These are phyloP conservation scores for Uromyces viciae-fabae DNA, from an alignment of 1,284 basidiomycete genomes.

Conservation along the genomic window DNA sequence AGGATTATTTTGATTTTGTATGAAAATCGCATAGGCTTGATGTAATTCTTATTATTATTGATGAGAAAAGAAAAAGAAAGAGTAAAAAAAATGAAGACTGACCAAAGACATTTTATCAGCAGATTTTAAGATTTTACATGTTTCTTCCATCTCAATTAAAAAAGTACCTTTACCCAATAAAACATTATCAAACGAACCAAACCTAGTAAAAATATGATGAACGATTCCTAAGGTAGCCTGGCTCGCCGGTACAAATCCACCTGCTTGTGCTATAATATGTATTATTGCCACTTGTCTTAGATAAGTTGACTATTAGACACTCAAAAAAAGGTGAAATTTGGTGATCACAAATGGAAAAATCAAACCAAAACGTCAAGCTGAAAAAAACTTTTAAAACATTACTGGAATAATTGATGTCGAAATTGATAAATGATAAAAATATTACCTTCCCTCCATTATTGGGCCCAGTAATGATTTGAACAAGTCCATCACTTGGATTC, in stretches of 20 bases:
- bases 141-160: conserved; percentile 58
- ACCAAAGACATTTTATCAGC: conserved; percentile 78
- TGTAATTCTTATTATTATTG: neutral
- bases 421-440: no score
- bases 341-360: no score
- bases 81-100: conserved; percentile 50
- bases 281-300: conserved; percentile 88
- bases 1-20: no score
- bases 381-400: no score
- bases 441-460: conserved; percentile 43
- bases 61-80: conserved; percentile 5
- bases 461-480: conserved; percentile 38
- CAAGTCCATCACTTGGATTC: conserved; percentile 29
- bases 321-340: no score
- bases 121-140: conserved; percentile 63
- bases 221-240: conserved; percentile 75
- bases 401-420: no score
- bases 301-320: conserved; percentile 70
- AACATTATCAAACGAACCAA: conserved; percentile 94
- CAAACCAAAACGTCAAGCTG: no score
- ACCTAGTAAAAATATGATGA: conserved; percentile 83
- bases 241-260: conserved; percentile 86
- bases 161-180: conserved; percentile 90
- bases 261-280: conserved; percentile 83
- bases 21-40: no score